Conservation (phyloP, 1,284 basidiomycete genomes). For the Pascua sp. region DNA sequence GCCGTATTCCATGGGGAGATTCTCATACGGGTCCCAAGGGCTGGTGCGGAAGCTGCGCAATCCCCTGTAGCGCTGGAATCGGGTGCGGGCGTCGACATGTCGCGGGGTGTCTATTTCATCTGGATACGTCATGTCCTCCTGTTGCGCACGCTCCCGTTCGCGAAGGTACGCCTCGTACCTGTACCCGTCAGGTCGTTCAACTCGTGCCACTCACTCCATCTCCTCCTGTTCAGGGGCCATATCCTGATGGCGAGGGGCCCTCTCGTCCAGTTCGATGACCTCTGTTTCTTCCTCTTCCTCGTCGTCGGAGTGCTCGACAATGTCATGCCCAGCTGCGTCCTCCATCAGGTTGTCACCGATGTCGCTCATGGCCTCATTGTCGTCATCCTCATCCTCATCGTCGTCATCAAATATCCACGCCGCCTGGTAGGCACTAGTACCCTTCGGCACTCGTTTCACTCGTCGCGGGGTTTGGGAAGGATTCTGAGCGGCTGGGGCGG, state of each 20-base stretch:
- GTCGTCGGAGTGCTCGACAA: conserved; percentile 30
- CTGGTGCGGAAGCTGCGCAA: conserved; percentile 89
- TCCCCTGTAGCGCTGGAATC: conserved; percentile 91
- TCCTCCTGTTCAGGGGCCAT: conserved; percentile 75
- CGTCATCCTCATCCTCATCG: conserved; percentile 55
- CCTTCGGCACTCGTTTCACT: conserved; percentile 77
- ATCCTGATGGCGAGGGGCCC: conserved; percentile 45
- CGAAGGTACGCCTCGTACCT: conserved; percentile 67
- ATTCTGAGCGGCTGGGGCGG: conserved; percentile 36
- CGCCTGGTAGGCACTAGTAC: conserved; percentile 89
- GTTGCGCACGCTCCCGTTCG: conserved; percentile 58
- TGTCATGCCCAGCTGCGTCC: conserved; percentile 30
- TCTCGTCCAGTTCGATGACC: conserved; percentile 55
- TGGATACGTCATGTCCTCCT: conserved; percentile 80
- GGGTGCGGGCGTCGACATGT: conserved; percentile 74
- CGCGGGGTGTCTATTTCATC: conserved; percentile 97
- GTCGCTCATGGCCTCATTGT: conserved; percentile 46
- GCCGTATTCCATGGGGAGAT: conserved; percentile 88
- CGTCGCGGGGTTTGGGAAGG: conserved; percentile 57
- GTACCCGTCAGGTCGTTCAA: neutral
- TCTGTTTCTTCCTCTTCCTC: conserved; percentile 62
- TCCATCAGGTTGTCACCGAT: conserved; percentile 27
- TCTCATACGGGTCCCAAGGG: conserved; percentile 97
- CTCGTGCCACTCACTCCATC: conserved; percentile 60
- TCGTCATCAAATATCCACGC: conserved; percentile 86